Conservation (phyloP, 2,329 filamentous ascomycete genomes). For the Fusarium chlamydosporum region DNA sequence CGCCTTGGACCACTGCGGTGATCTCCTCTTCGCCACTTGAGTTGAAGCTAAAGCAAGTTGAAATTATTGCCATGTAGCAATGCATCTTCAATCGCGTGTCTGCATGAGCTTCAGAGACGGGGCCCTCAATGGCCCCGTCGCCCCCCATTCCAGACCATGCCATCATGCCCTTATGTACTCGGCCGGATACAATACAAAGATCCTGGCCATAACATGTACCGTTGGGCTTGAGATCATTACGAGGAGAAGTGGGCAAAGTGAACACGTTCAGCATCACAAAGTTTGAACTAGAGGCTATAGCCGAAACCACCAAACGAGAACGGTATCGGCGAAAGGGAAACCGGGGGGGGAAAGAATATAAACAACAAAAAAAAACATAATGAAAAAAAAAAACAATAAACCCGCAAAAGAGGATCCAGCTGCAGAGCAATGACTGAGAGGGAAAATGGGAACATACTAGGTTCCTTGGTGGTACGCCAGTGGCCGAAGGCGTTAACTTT, state of each 20-base stretch:
- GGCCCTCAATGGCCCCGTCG: constrained; percentile 39
- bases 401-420: constrained; percentile 35
- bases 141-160: constrained; percentile 43
- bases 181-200: constrained; percentile 36
- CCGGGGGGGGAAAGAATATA: neutral
- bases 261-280: constrained; percentile 17
- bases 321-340: neutral
- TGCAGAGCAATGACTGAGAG: constrained; percentile 29
- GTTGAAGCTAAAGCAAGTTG: constrained; percentile 47
- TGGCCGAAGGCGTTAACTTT: constrained; percentile 52
- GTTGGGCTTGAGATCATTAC: constrained; percentile 22
- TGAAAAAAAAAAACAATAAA: constrained; percentile 20
- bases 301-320: constrained; percentile 13
- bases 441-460: constrained; percentile 45
- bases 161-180: constrained; percentile 35
- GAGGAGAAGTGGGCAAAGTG: constrained; percentile 17
- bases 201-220: constrained; percentile 19
- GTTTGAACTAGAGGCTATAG: constrained; percentile 22
- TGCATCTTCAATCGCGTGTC: constrained; percentile 48
- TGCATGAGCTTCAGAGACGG: constrained; percentile 49
- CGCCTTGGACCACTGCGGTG: constrained; percentile 43
- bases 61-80: constrained; percentile 48
- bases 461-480: constrained; percentile 48
- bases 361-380: constrained; percentile 2
- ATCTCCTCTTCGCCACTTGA: constrained; percentile 52